Evolutionary conservation across 352 stramenopile genomes (phyloP).

Genomic region (Chrysophaeum taylorii): DNA sequence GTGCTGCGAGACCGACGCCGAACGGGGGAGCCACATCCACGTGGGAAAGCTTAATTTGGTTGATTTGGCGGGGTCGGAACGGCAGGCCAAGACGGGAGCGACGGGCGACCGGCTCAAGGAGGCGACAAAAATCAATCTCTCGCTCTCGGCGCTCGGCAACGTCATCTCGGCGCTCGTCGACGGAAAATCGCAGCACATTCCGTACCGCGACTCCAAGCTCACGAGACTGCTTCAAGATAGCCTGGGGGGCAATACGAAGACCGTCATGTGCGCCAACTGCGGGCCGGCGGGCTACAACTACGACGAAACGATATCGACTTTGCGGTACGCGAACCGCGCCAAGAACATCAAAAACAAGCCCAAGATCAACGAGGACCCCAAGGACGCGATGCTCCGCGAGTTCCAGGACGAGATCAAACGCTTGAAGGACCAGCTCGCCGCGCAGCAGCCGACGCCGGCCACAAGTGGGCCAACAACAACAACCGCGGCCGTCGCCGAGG

Average conservation of each 20-base stretch:
- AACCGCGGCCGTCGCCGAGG: background rate
- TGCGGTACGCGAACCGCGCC: conserved; percentile 69
- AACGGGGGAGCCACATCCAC: conserved; percentile 71
- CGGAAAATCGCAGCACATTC: conserved; percentile 68
- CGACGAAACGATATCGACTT: conserved; percentile 84
- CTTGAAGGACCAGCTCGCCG: conserved; percentile 56
- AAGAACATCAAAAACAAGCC: conserved; percentile 96
- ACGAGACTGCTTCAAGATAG: conserved; percentile 78
- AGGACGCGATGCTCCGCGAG: conserved; percentile 81
- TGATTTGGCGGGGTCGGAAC: conserved; percentile 79
- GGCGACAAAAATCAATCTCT: conserved; percentile 75
- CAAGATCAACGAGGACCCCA: conserved; percentile 84
- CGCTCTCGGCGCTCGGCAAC: conserved; percentile 65
- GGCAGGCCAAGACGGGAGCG: conserved; percentile 58
- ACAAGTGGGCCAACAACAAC: background rate
- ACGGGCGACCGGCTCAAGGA: conserved; percentile 59
- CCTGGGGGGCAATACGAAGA: conserved; percentile 80
- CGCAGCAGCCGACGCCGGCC: background rate
- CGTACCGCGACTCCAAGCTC: conserved; percentile 79
- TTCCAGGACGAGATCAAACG: conserved; percentile 83
- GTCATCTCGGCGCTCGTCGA: conserved; percentile 59
- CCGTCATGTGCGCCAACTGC: conserved; percentile 84
- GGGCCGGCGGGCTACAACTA: conserved; percentile 85
- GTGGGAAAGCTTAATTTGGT: conserved; percentile 93
- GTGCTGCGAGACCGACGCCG: conserved; percentile 55